A percentile compares a stretch with the other conserved stretches of the same genome.
These are phyloP conservation scores for Wickerhamomyces silvicola DNA, from an alignment of 805 yeast genomes.

Conservation along the genomic window DNA sequence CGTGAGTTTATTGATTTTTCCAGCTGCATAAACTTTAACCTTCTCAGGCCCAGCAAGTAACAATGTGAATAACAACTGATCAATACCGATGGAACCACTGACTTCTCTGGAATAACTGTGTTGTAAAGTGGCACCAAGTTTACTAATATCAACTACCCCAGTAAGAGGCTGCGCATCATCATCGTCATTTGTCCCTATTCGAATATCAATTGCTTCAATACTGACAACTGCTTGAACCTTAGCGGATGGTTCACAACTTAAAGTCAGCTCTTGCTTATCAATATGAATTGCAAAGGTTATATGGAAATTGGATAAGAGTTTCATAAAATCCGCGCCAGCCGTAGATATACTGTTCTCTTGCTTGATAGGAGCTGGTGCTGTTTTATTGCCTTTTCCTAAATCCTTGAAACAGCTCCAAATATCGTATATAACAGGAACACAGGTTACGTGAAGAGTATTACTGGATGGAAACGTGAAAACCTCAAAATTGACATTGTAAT, in stretches of 20 bases:
- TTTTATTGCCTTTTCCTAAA: conserved; percentile 29
- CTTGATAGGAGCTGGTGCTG: conserved; percentile 2
- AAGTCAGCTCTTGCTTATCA: conserved; percentile 64
- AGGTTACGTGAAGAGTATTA: conserved; percentile 62
- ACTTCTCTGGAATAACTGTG: conserved; percentile 88
- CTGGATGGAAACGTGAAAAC: conserved; percentile 61
- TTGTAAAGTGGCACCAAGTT: conserved; percentile 66
- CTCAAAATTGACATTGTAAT: conserved; percentile 44
- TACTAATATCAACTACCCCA: conserved; percentile 42
- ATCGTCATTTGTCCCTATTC: conserved; percentile 44
- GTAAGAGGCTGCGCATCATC: conserved; percentile 35
- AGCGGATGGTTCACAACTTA: conserved; percentile 93
- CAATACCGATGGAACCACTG: conserved; percentile 60
- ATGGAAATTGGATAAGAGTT: conserved; percentile 49
- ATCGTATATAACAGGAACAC: conserved; percentile 73
- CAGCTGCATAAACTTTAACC: conserved; percentile 41
- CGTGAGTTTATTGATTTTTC: conserved; percentile 46
- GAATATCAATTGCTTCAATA: conserved; percentile 57
- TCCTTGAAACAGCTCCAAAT: conserved; percentile 43
- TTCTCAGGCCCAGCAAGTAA: conserved; percentile 38
- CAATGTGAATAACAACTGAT: conserved; percentile 42
- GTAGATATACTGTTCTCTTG: neutral
- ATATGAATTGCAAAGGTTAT: conserved; percentile 56
- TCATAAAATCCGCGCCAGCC: conserved; percentile 31
- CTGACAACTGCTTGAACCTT: conserved; percentile 84